Base-by-base conservation (phyloP, 2,329 filamentous ascomycete species). In the Neoarthrinium moseri region DNA sequence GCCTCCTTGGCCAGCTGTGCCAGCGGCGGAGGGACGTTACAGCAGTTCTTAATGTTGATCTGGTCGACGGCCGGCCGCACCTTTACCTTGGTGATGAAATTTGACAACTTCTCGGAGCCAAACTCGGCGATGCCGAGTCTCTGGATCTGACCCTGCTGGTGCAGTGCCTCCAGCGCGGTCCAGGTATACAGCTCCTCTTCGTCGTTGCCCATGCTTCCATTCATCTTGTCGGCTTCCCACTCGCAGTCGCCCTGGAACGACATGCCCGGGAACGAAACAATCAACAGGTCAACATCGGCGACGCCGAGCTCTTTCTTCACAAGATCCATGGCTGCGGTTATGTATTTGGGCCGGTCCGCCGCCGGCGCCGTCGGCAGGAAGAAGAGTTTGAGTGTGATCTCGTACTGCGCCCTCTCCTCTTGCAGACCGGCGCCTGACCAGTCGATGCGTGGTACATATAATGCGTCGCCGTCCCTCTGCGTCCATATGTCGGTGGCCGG, bases 1-100 rank as follows among this genome's bases (percentile, higher is more conserved):
- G 91, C 77, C 52, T 85, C 76, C 66, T 89, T 91, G n/a, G 92
- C 92, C 57, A 95, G 85, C 58, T 87, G 71, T 48, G 91, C 84
- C 51, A 99, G 77, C 11, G 90, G 86, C 58, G 91, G 91, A 7
- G 94, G 94, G 34, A 97, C 94, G 37, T 91, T 92, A 69, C 94
- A 99, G 73, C 92, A 97, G 68, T 97, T 89, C 57, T 89, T 85
- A 41, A 96, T 81, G 64, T 97, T 97, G 75, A 99, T 95, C 75
- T 99, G 94, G 67, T 97, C 84, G 32, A 97, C 92, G 17, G 81
- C 80, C 1, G 94, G 94, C 55, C 80, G 81, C 49, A 95, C 74
- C 32, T 73, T 75, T 18, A 89, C 86, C 50, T 81, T 75, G 33
- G 81, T 75, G 21, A 97, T 72, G 58, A 99, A 91, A 12, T 81